phyloP scores from a whole-genome alignment of 495 filamentous ascomycete species.

The Neurospora sp. region DNA sequence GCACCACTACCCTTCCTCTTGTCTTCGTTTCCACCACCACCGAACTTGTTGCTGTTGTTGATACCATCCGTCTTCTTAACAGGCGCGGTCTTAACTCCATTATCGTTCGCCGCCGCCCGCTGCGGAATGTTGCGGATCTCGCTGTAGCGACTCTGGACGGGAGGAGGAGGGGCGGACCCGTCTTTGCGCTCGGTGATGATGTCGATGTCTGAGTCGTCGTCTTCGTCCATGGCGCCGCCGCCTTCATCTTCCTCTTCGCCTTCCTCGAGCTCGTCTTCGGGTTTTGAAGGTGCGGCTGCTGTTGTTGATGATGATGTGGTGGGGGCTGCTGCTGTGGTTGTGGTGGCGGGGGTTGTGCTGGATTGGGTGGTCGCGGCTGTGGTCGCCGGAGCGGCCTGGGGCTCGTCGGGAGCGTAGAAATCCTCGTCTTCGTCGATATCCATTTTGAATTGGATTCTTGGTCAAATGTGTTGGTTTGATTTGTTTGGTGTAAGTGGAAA shows the following conservation, averaged over 20 bases:
- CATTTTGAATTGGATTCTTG: constrained; percentile 31
- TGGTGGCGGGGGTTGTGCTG: background rate
- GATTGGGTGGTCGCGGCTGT: constrained; percentile 4
- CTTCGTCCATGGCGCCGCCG: constrained; percentile 61
- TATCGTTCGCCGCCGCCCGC: constrained; percentile 46
- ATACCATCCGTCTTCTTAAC: constrained; percentile 23
- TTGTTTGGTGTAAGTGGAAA: background rate
- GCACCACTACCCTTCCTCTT: constrained; percentile 1
- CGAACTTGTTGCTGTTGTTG: background rate
- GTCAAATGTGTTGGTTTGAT: background rate
- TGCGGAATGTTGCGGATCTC: constrained; percentile 60
- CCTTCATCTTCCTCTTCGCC: constrained; percentile 58
- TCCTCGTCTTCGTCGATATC: constrained; percentile 64
- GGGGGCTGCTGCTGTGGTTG: background rate
- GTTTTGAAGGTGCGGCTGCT: constrained; percentile 12
- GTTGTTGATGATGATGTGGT: background rate
- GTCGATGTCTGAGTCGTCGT: constrained; percentile 59
- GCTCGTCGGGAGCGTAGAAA: constrained; percentile 50
- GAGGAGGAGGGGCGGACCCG: constrained; percentile 57
- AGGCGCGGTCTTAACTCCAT: constrained; percentile 27
- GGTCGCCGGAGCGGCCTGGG: constrained; percentile 19
- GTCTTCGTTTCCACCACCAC: background rate
- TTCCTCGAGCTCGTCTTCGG: constrained; percentile 42
- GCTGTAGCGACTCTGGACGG: constrained; percentile 38
- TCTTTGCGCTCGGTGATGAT: constrained; percentile 87